Evolutionary conservation across 2,329 filamentous ascomycete species (phyloP).

Genomic region (Colletotrichum sp.): DNA sequence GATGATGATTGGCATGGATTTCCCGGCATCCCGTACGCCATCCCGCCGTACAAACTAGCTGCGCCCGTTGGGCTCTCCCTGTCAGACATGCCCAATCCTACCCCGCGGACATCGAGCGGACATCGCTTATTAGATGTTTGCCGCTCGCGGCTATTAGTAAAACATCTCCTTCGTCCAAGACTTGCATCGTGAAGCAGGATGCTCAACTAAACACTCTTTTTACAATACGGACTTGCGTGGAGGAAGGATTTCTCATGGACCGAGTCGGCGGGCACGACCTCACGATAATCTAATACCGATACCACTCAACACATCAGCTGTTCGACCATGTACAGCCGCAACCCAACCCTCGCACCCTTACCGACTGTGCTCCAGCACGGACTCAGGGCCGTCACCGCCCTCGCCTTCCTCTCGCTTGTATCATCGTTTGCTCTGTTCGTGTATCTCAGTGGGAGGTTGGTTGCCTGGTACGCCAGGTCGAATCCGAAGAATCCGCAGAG

Average conservation of each 20-base stretch:
- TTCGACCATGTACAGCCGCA: neutral
- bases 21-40: neutral
- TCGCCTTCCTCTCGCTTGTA: constrained; percentile 41
- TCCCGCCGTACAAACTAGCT: neutral
- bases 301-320: neutral
- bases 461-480: constrained; percentile 35
- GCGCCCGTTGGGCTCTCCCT: neutral
- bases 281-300: neutral
- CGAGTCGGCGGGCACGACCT: constrained; percentile 6
- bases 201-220: neutral
- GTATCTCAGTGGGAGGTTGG: constrained; percentile 39
- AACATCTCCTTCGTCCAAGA: neutral
- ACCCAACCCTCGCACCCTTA: constrained; percentile 35
- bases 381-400: constrained; percentile 38
- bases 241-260: neutral
- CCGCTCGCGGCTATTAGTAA: neutral
- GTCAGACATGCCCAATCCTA: neutral
- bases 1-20: neutral
- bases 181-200: neutral
- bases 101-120: neutral
- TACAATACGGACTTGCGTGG: neutral
- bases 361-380: constrained; percentile 37
- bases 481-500: constrained; percentile 30
- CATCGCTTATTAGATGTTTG: neutral
- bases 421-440: constrained; percentile 34